Conservation (phyloP, 2,329 filamentous ascomycete species). For the Colletotrichum neosansevieriae region DNA sequence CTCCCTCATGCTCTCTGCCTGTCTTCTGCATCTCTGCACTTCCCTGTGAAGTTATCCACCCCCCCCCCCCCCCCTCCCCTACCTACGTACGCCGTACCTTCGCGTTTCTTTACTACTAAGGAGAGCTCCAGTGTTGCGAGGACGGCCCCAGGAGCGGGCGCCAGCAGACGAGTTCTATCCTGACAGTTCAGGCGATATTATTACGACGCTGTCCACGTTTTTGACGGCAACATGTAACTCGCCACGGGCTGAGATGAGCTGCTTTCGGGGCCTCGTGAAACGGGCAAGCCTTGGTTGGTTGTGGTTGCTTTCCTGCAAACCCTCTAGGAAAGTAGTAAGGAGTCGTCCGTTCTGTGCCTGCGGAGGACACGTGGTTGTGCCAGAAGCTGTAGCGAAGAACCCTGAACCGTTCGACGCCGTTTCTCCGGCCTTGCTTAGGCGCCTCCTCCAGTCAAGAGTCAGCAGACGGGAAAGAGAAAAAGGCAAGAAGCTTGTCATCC, state of each 20-base stretch:
- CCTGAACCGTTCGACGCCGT: constrained; percentile 29
- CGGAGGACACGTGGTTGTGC: constrained; percentile 28
- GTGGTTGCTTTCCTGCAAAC: not conserved
- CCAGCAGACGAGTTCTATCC: constrained; percentile 10
- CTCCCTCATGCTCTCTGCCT: not conserved
- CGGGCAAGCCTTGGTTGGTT: constrained; percentile 7
- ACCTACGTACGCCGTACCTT: not conserved
- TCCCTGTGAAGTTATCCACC: not conserved
- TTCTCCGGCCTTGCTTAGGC: constrained; percentile 4
- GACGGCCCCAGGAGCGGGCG: constrained; percentile 7
- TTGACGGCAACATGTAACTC: constrained; percentile 34
- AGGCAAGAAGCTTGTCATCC: not conserved
- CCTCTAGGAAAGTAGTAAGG: not conserved
- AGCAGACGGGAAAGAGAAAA: not conserved
- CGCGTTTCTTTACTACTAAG: not conserved
- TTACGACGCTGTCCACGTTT: constrained; percentile 34
- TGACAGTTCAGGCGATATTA: constrained; percentile 23
- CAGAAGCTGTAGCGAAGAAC: constrained; percentile 36
- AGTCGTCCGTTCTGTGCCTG: constrained; percentile 28
- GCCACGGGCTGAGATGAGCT: constrained; percentile 15
- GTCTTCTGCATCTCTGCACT: not conserved
- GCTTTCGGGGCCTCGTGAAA: constrained; percentile 22
- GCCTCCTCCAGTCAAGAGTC: not conserved
- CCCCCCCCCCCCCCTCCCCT: not conserved
- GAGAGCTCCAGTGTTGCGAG: constrained; percentile 7